phyloP scores from a whole-genome alignment of 140 eudicot genomes.

The Anethum foeniculum region DNA sequence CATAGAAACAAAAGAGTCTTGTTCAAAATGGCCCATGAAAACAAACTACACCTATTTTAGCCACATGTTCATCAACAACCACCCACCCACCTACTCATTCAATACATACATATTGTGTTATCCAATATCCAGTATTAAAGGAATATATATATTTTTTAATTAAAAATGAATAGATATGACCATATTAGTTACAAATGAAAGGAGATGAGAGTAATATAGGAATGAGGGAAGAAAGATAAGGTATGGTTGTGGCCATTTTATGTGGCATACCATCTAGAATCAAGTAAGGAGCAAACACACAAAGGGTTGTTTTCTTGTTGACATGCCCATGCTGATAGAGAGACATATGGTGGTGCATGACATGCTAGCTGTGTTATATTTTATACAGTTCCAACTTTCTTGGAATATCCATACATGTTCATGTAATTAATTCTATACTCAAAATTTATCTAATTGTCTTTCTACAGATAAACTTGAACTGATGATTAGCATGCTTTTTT shows the following conservation, averaged over 20 bases:
- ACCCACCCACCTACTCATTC: not conserved
- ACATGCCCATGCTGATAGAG: not conserved
- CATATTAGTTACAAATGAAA: not conserved
- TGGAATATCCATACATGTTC: not conserved
- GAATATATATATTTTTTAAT: too few species aligned
- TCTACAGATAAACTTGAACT: not conserved
- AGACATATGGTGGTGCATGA: constrained; percentile 1
- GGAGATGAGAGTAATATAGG: not conserved
- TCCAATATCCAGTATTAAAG: too few species aligned
- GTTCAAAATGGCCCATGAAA: not conserved
- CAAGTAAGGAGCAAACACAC: not conserved
- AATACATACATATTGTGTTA: not conserved
- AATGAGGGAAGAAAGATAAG: constrained; percentile 1
- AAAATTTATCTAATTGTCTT: not conserved
- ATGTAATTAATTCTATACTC: not conserved
- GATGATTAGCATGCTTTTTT: not conserved
- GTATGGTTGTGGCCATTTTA: constrained; percentile 1
- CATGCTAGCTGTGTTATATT: not conserved
- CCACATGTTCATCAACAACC: constrained; percentile 5
- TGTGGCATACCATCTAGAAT: not conserved
- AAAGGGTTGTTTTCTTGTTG: not conserved
- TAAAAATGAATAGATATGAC: too few species aligned
- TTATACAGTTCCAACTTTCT: constrained; percentile 7
- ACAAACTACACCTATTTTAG: not conserved
- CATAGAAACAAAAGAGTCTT: not conserved